phyloP scores from a whole-genome alignment of 2,329 filamentous ascomycete genomes.

The Cercospora sp. region DNA sequence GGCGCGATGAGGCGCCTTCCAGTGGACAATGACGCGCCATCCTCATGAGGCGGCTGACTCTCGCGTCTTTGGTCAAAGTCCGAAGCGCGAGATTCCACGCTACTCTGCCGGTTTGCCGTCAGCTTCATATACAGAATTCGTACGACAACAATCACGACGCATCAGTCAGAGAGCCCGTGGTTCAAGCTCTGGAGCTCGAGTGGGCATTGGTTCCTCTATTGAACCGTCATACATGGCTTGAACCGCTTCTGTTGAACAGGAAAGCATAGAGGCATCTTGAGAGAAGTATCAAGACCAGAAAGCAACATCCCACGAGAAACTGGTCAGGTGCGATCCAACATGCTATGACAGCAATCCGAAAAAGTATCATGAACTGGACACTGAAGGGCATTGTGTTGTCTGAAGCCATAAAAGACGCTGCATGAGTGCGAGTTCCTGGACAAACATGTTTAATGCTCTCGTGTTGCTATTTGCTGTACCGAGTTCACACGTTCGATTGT shows the following conservation, averaged over 20 bases:
- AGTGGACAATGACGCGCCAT: background rate
- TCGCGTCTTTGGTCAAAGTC: background rate
- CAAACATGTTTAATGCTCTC: background rate
- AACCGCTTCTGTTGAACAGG: background rate
- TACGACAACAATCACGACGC: background rate
- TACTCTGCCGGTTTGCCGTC: background rate
- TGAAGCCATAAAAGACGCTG: background rate
- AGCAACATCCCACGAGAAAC: background rate
- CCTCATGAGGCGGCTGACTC: background rate
- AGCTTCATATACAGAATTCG: background rate
- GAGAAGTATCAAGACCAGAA: background rate
- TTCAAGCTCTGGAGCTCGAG: background rate
- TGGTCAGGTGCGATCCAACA: background rate
- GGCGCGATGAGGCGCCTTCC: background rate
- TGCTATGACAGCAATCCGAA: background rate
- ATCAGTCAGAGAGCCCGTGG: background rate
- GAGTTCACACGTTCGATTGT: background rate
- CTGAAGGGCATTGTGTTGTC: background rate
- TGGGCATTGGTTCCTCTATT: background rate
- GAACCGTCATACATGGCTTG: background rate
- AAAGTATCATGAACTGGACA: background rate
- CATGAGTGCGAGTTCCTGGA: background rate
- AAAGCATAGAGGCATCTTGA: background rate
- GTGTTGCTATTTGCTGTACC: background rate
- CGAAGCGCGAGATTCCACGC: constrained; percentile 3